Conservation (phyloP, 805 yeast species). For the Cyberlindnera euphorbiiphila region DNA sequence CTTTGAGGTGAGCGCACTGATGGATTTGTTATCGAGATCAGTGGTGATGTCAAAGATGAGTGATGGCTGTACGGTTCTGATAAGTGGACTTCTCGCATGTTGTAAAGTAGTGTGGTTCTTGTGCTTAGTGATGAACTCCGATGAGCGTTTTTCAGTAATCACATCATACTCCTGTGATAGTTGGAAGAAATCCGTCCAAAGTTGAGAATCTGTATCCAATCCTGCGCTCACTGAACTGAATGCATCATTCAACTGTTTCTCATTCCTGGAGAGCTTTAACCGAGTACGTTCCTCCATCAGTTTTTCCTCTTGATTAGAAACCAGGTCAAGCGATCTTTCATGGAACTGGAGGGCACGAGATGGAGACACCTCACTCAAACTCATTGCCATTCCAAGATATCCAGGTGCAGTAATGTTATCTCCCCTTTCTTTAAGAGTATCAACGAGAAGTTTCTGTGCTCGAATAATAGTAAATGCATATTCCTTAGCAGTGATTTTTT, state of each 20-base stretch:
- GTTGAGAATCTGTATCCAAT: background rate
- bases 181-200: conserved; percentile 14
- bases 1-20: conserved; percentile 12
- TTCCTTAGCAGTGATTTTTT: conserved; percentile 10
- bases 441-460: conserved; percentile 11
- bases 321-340: conserved; percentile 1
- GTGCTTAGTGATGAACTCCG: conserved; percentile 4
- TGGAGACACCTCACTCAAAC: conserved; percentile 8
- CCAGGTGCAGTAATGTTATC: conserved; percentile 8
- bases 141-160: conserved; percentile 1
- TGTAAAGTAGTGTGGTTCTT: conserved; percentile 2
- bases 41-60: background rate
- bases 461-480: conserved; percentile 7
- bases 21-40: conserved; percentile 18
- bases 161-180: conserved; percentile 5
- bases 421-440: conserved; percentile 1
- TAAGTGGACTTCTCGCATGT: conserved; percentile 2
- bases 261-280: conserved; percentile 3
- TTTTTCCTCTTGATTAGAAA: conserved; percentile 7
- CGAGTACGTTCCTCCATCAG: conserved; percentile 4
- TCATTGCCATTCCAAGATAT: conserved; percentile 14
- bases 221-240: background rate
- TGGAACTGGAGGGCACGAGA: conserved; percentile 8
- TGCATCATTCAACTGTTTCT: conserved; percentile 3
- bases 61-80: conserved; percentile 1